These are phyloP conservation scores for Ogataea nitratoaversa DNA, from an alignment of 805 yeast species.

Conservation along the genomic window DNA sequence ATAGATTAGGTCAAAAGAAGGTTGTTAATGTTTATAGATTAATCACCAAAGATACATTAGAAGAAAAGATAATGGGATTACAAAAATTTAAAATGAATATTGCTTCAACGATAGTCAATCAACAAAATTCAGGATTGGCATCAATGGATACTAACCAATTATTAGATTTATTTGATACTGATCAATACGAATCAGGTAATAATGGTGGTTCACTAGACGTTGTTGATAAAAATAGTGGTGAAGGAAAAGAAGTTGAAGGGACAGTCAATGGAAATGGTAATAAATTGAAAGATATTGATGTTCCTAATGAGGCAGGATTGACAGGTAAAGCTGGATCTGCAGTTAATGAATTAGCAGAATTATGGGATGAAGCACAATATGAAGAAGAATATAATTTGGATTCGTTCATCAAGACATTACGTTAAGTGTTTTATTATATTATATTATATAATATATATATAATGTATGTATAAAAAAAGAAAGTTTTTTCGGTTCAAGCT, in stretches of 20 bases:
- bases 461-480: slow-evolving; percentile 4
- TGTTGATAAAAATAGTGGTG: slow-evolving; percentile 13
- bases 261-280: slow-evolving; percentile 16
- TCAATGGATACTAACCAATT: slow-evolving; percentile 97
- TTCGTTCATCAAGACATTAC: slow-evolving; percentile 76
- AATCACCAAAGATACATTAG: slow-evolving; percentile 88
- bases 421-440: too few relatives aligned
- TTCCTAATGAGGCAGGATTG: slow-evolving; percentile 65
- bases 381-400: slow-evolving; percentile 96
- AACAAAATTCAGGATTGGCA: slow-evolving; percentile 91
- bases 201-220: slow-evolving; percentile 22
- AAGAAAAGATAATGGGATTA: slow-evolving; percentile 96
- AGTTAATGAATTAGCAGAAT: slow-evolving; percentile 81
- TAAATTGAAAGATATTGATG: slow-evolving; percentile 22
- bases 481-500: too few relatives aligned
- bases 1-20: slow-evolving; percentile 94
- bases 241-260: slow-evolving; percentile 23
- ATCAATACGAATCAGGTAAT: slow-evolving; percentile 37
- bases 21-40: slow-evolving; percentile 95
- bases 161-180: slow-evolving; percentile 80
- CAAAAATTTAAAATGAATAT: slow-evolving; percentile 97
- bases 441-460: background rate
- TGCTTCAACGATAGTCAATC: slow-evolving; percentile 93
- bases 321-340: slow-evolving; percentile 84
- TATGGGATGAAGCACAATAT: slow-evolving; percentile 96